Evolutionary conservation across 768 basidiomycete species (phyloP).

Genomic region (Mycena latifolia): DNA sequence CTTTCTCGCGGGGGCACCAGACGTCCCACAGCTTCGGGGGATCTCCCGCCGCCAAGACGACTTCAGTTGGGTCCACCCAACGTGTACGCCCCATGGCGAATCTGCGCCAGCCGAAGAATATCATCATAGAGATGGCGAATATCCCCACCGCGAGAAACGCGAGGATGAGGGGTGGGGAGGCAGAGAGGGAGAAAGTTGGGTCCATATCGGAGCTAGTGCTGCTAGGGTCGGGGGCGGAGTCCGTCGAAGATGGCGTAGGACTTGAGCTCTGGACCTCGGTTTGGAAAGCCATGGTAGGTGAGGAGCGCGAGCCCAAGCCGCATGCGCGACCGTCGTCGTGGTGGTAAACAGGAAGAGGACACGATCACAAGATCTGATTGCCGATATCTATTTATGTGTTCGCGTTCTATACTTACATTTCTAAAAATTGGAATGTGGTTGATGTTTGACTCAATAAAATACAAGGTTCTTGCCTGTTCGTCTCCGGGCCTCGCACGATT

Average conservation of each 20-base stretch:
- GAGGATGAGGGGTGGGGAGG: conserved; percentile 68
- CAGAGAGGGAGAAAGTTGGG: conserved; percentile 43
- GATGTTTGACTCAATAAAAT: too few species aligned
- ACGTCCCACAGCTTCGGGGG: conserved; percentile 61
- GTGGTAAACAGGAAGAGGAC: too few species aligned
- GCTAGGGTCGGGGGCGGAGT: neutral
- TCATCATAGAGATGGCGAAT: conserved; percentile 61
- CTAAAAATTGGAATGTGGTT: too few species aligned
- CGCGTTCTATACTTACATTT: too few species aligned
- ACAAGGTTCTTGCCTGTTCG: too few species aligned
- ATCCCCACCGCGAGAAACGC: conserved; percentile 72
- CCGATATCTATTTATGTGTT: too few species aligned
- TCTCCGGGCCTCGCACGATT: too few species aligned
- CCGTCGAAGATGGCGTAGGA: neutral
- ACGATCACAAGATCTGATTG: too few species aligned
- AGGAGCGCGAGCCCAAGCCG: too few species aligned
- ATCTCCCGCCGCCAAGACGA: conserved; percentile 36
- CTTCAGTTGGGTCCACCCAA: neutral
- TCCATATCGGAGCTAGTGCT: neutral
- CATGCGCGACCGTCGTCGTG: too few species aligned
- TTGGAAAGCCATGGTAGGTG: conserved; percentile 26
- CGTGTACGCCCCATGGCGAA: conserved; percentile 24
- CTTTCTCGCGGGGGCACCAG: conserved; percentile 38
- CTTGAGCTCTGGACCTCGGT: conserved; percentile 6
- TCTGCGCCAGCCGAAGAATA: conserved; percentile 61